Base-by-base conservation (phyloP, 2,329 filamentous ascomycete genomes). In the Clonostachys sp. region DNA sequence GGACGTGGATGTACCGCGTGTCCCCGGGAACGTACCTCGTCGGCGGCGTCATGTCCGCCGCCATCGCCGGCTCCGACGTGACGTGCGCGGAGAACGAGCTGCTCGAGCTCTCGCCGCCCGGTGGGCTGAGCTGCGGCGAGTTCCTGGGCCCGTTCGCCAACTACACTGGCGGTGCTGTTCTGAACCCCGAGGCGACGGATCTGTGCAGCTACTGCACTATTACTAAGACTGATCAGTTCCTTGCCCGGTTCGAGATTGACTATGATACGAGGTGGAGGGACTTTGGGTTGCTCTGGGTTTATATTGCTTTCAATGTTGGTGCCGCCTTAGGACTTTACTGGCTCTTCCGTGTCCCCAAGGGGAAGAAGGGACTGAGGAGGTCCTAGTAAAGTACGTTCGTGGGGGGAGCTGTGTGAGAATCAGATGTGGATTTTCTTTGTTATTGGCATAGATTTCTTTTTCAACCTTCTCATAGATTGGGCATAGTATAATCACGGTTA, bases 11-110 rank as follows among this genome's bases (percentile, higher is more conserved):
- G 80, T 89, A 89, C 61, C 78, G 84, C 36, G 68, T 87, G 45
- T 87, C 81, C 1, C 87, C 88, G 0, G 83, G 91, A 60, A 88
- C 86, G 0, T 92, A 92, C 60, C 69, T 90, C 3, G 77, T 89
- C 34, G 75, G 78, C 40, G 84, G 81, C 1, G 76, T 92, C 60
- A 63, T 89, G 6, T 75, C 80, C 0, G 78, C 78, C 3, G 82
- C 78, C 1, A 67, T 92, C 24, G 83, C 83, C 10, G 80, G 83
- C 53, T 77, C 78, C 0, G 40, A 57, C 0, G 79, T 89, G 18
- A 55, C 60, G 2, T 92, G 89, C 61, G 77, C 83, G 2, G 36
- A 59, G 2, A 86, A 84, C 55, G 89, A 94, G 61, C 70, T 79
- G 48, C 68, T 87, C 18, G 62, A 66, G 7, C 84, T 94, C 58